Evolutionary conservation across 192 early-diverging fungal genomes (phyloP).

Genomic region (Linnemannia hyalina): DNA sequence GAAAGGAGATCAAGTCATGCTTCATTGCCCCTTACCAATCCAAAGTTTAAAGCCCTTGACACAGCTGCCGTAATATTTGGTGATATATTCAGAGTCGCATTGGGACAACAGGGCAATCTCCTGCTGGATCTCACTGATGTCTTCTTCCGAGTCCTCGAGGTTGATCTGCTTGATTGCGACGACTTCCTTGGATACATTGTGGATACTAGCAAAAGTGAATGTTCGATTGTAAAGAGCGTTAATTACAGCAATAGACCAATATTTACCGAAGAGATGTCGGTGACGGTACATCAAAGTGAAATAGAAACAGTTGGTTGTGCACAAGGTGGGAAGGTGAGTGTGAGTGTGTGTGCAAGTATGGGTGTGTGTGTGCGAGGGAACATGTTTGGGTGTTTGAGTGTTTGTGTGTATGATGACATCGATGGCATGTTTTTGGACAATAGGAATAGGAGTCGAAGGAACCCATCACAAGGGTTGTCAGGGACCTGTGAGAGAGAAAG

Average conservation of each 20-base stretch:
- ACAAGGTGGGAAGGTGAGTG: not conserved
- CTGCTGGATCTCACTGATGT: conserved; percentile 67
- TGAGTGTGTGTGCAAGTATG: not conserved
- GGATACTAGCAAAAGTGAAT: conserved; percentile 41
- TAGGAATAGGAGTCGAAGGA: conserved; percentile 23
- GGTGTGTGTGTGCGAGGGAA: not conserved
- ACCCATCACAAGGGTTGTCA: conserved; percentile 21
- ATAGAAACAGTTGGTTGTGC: not conserved
- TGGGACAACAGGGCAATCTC: conserved; percentile 64
- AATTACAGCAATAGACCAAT: not conserved
- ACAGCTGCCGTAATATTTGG: conserved; percentile 62
- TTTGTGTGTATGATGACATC: not conserved
- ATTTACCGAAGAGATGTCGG: not conserved
- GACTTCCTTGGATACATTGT: conserved; percentile 60
- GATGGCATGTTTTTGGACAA: not conserved
- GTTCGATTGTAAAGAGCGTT: not conserved
- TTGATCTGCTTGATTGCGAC: conserved; percentile 67
- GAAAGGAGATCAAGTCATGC: not conserved
- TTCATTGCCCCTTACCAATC: conserved; percentile 58
- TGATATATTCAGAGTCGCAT: conserved; percentile 63
- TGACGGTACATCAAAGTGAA: not conserved
- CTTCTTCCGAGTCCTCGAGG: conserved; percentile 64
- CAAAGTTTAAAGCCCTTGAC: conserved; percentile 66
- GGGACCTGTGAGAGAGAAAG: not conserved
- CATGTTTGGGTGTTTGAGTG: not conserved